Percentiles rank a stretch among this genome's conserved stretches.
These are phyloP conservation scores for Vanilla planifolia DNA, from an alignment of 106 monocot species.

Conservation along the genomic window DNA sequence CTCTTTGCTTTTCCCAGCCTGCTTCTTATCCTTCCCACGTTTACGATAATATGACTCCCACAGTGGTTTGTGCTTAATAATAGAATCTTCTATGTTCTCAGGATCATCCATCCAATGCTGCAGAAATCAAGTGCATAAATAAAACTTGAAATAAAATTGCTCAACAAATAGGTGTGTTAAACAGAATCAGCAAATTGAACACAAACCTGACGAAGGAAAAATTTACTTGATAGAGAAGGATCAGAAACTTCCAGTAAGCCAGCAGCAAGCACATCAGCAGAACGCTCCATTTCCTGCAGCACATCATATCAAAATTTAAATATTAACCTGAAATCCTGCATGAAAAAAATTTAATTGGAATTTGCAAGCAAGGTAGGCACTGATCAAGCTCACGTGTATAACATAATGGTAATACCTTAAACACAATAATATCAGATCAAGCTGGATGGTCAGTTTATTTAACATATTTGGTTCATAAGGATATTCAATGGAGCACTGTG, in stretches of 20 bases:
- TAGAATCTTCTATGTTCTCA: constrained; percentile 51
- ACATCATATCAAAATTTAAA: constrained; percentile 6
- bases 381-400: too few species aligned
- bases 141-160: not conserved
- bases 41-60: constrained; percentile 76
- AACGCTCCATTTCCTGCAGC: constrained; percentile 95
- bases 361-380: too few species aligned
- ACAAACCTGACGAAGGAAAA: constrained; percentile 80
- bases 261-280: constrained; percentile 95
- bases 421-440: too few species aligned
- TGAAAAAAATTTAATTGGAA: constrained; percentile 2
- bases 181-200: not conserved
- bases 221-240: constrained; percentile 85
- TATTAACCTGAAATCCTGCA: not conserved
- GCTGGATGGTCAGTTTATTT: too few species aligned
- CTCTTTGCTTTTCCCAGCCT: constrained; percentile 44
- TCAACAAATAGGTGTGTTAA: not conserved
- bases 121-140: not conserved
- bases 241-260: constrained; percentile 93
- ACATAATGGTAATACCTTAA: too few species aligned
- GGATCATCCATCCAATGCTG: constrained; percentile 85
- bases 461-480: too few species aligned
- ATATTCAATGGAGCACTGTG: too few species aligned
- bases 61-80: constrained; percentile 71
- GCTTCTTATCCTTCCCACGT: constrained; percentile 36